phyloP scores from a whole-genome alignment of 805 yeast genomes.

The Barnettozyma siamensis region DNA sequence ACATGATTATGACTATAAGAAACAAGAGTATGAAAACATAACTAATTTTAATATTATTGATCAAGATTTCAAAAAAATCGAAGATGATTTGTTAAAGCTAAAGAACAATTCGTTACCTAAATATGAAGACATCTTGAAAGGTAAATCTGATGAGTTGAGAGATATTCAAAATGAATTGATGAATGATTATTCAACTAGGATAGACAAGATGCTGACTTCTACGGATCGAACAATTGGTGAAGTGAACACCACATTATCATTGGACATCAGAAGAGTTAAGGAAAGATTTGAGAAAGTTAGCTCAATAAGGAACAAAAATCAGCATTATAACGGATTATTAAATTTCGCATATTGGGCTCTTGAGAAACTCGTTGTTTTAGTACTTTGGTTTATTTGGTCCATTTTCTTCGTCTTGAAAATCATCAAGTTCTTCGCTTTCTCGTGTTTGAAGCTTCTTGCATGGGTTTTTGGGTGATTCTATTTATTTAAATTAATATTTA shows the following conservation, averaged over 20 bases:
- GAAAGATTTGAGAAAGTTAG: conserved; percentile 42
- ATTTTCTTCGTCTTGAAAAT: conserved; percentile 42
- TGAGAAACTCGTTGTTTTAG: conserved; percentile 47
- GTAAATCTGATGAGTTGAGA: conserved; percentile 17
- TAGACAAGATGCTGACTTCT: conserved; percentile 55
- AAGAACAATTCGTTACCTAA: conserved; percentile 4
- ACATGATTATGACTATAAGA: conserved; percentile 18
- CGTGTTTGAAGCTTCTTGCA: not conserved
- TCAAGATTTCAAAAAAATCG: conserved; percentile 6
- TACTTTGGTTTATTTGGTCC: conserved; percentile 53
- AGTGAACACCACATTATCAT: conserved; percentile 62
- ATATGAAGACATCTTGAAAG: conserved; percentile 13
- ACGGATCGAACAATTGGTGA: conserved; percentile 70
- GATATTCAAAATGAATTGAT: conserved; percentile 18
- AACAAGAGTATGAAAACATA: conserved; percentile 10
- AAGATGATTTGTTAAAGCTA: conserved; percentile 2
- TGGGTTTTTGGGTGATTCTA: conserved; percentile 3
- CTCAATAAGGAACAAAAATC: conserved; percentile 24
- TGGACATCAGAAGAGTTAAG: conserved; percentile 49
- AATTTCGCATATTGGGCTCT: conserved; percentile 37
- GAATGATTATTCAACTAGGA: conserved; percentile 36
- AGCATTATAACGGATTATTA: conserved; percentile 29
- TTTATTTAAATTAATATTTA: no score
- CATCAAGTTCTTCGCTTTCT: conserved; percentile 16
- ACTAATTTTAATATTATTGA: conserved; percentile 13